These are phyloP conservation scores for Boletus eberwhitei DNA, from an alignment of 768 basidiomycete species.

Conservation along the genomic window DNA sequence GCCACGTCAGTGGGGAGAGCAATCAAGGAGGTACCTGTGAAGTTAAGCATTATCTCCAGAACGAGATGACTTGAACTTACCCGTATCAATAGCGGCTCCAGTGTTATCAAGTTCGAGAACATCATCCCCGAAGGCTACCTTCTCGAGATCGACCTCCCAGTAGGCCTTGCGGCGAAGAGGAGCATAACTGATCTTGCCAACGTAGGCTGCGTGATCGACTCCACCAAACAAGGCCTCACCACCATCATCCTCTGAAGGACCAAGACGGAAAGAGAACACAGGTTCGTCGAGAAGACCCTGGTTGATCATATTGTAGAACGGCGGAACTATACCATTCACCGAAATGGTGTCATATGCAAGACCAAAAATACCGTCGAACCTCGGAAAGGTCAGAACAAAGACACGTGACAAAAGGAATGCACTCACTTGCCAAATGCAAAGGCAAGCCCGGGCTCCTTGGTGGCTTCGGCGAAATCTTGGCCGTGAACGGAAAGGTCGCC, in stretches of 20 bases:
- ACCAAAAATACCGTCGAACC: constrained; percentile 94
- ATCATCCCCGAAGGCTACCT: constrained; percentile 82
- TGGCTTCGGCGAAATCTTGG: constrained; percentile 93
- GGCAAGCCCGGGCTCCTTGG: constrained; percentile 92
- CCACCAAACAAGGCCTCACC: constrained; percentile 94
- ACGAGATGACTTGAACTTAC: constrained; percentile 36
- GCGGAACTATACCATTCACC: constrained; percentile 89
- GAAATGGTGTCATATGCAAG: constrained; percentile 94
- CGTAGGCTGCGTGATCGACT: constrained; percentile 72
- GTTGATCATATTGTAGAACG: constrained; percentile 91
- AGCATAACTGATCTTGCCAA: constrained; percentile 78
- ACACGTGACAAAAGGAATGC: not conserved
- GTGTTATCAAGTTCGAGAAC: constrained; percentile 89
- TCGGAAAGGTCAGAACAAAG: constrained; percentile 27
- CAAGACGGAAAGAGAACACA: constrained; percentile 93
- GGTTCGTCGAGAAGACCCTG: constrained; percentile 76
- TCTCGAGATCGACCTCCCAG: constrained; percentile 96
- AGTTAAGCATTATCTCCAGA: constrained; percentile 1
- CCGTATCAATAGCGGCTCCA: constrained; percentile 90
- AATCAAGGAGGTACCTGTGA: constrained; percentile 84
- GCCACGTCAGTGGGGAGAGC: constrained; percentile 92
- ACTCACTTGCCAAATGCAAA: constrained; percentile 95
- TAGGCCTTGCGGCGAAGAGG: constrained; percentile 94
- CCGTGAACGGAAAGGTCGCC: constrained; percentile 73
- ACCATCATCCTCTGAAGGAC: constrained; percentile 80